Conservation (phyloP, 2,329 filamentous ascomycete genomes). For the Aspergillus pseudonomiae region DNA sequence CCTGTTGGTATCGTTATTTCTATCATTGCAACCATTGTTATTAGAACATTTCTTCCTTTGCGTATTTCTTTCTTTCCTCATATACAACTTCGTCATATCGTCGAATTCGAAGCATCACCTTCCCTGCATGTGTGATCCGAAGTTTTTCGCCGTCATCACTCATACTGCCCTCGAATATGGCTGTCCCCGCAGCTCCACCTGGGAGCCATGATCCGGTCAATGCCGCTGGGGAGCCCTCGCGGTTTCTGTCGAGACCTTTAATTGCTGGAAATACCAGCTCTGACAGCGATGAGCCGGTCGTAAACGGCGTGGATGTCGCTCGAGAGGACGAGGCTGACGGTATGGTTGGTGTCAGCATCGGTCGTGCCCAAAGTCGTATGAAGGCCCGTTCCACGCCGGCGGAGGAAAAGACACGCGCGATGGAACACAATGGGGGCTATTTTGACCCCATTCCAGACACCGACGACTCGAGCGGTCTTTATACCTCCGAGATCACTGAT, state of each 20-base stretch:
- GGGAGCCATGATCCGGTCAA: constrained; percentile 12
- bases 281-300: constrained; percentile 33
- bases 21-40: constrained; percentile 2
- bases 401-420: constrained; percentile 60
- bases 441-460: constrained; percentile 47
- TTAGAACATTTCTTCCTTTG: background rate
- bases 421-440: constrained; percentile 55
- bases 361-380: constrained; percentile 59
- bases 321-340: constrained; percentile 41
- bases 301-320: constrained; percentile 22
- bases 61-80: constrained; percentile 6
- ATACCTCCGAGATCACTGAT: constrained; percentile 33
- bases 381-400: constrained; percentile 60
- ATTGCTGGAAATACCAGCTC: constrained; percentile 31
- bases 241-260: background rate
- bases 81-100: background rate
- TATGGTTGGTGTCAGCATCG: constrained; percentile 63
- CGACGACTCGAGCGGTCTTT: constrained; percentile 33
- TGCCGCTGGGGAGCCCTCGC: constrained; percentile 7
- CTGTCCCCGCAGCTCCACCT: constrained; percentile 7
- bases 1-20: background rate
- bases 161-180: constrained; percentile 6
- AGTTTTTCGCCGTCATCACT: background rate
- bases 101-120: background rate
- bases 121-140: constrained; percentile 12